Evolutionary conservation across 805 yeast genomes (phyloP).

Genomic region (Candida maesae): DNA sequence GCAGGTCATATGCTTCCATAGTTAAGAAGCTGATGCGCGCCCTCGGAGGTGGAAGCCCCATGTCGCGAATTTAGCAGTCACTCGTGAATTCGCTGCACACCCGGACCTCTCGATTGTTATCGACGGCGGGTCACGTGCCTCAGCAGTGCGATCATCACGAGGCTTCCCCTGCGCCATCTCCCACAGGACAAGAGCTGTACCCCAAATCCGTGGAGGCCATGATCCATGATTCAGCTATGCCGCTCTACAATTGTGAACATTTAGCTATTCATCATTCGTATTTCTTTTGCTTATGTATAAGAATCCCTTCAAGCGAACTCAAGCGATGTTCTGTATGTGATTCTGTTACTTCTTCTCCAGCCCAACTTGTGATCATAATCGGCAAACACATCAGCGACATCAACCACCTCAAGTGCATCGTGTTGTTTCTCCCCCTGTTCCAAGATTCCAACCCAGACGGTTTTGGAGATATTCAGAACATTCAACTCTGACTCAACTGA

Average conservation of each 20-base stretch:
- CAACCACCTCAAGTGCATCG: slow-evolving; percentile 16
- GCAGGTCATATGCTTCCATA: slow-evolving; percentile 3
- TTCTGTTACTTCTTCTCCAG: background rate
- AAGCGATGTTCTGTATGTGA: slow-evolving; percentile 21
- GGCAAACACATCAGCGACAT: slow-evolving; percentile 13
- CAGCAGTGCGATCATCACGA: no score
- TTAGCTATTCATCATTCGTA: no score
- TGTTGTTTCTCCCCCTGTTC: slow-evolving; percentile 3
- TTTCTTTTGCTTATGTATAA: no score
- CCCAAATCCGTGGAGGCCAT: no score
- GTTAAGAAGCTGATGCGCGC: no score
- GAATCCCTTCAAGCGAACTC: slow-evolving; percentile 15
- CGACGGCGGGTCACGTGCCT: no score
- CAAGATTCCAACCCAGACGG: slow-evolving; percentile 25
- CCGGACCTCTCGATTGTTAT: slow-evolving; percentile 10
- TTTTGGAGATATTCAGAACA: slow-evolving; percentile 18
- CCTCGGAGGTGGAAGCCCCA: no score
- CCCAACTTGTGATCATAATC: slow-evolving; percentile 4
- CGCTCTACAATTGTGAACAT: no score
- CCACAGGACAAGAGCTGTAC: no score
- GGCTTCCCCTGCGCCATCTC: no score
- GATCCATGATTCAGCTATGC: no score
- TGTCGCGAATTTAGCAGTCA: slow-evolving; percentile 10
- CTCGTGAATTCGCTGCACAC: slow-evolving; percentile 6
- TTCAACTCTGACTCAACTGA: slow-evolving; percentile 17